Conservation (phyloP, 805 yeast genomes). For the Yamadazyma laniorum region DNA sequence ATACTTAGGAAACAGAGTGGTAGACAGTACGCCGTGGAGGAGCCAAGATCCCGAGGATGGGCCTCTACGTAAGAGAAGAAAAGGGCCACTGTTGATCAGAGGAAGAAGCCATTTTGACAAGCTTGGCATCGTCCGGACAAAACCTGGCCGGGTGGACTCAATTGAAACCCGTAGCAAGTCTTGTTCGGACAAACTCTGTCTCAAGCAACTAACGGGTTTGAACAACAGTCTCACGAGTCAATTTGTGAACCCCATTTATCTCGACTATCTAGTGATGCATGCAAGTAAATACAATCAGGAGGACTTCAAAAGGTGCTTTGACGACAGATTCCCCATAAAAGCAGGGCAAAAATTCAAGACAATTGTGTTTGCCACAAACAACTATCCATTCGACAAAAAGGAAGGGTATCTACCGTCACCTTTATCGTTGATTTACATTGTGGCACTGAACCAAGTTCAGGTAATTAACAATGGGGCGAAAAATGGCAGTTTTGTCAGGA, state of each 20-base stretch:
- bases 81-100: slow-evolving; percentile 26
- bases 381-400: slow-evolving; percentile 26
- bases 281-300: slow-evolving; percentile 19
- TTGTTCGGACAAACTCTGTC: slow-evolving; percentile 80
- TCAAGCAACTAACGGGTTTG: slow-evolving; percentile 59
- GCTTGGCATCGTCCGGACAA: slow-evolving; percentile 76
- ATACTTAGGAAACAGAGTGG: slow-evolving; percentile 14
- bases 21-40: slow-evolving; percentile 21
- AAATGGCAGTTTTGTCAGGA: slow-evolving; percentile 54
- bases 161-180: slow-evolving; percentile 72
- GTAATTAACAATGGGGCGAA: slow-evolving; percentile 58
- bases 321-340: slow-evolving; percentile 18
- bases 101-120: slow-evolving; percentile 62
- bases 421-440: slow-evolving; percentile 27
- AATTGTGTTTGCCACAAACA: slow-evolving; percentile 21
- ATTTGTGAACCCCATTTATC: slow-evolving; percentile 29
- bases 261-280: slow-evolving; percentile 54
- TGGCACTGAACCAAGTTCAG: slow-evolving; percentile 25
- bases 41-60: slow-evolving; percentile 5
- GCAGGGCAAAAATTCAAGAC: slow-evolving; percentile 16
- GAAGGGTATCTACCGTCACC: slow-evolving; percentile 25
- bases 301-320: slow-evolving; percentile 45
- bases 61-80: slow-evolving; percentile 1
- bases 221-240: slow-evolving; percentile 45
- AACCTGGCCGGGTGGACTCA: slow-evolving; percentile 89